These are phyloP conservation scores for Phytophthora nicotianae DNA, from an alignment of 352 stramenopile genomes.

Conservation along the genomic window DNA sequence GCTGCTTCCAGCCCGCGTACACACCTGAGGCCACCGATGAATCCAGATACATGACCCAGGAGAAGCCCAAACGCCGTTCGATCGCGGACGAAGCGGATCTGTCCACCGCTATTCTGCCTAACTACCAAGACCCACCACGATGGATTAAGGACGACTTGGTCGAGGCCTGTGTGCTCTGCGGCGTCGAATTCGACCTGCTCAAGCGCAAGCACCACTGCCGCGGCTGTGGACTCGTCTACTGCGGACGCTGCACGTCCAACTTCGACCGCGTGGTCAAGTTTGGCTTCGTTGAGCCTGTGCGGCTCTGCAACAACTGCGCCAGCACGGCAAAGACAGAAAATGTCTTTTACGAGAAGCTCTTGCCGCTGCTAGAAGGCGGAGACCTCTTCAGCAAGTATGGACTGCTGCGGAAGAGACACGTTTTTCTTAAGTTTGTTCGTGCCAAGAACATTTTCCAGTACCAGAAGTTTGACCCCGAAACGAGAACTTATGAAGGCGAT, in stretches of 20 bases:
- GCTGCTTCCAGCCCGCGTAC: slow-evolving; percentile 60
- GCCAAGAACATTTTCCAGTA: slow-evolving; percentile 77
- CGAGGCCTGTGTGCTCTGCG: slow-evolving; percentile 56
- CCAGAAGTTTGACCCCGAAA: slow-evolving; percentile 65
- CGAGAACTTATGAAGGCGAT: slow-evolving; percentile 46
- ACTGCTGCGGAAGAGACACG: slow-evolving; percentile 58
- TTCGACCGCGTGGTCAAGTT: slow-evolving; percentile 72
- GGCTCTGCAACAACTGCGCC: slow-evolving; percentile 54
- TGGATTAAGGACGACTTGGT: slow-evolving; percentile 68
- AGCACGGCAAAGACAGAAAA: slow-evolving; percentile 57
- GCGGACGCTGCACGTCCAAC: slow-evolving; percentile 46
- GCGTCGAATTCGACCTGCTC: slow-evolving; percentile 60
- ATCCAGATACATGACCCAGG: slow-evolving; percentile 45
- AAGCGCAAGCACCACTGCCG: slow-evolving; percentile 76
- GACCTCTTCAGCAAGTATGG: slow-evolving; percentile 77
- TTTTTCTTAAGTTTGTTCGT: slow-evolving; percentile 63
- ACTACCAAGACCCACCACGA: slow-evolving; percentile 53
- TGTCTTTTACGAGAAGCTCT: slow-evolving; percentile 63
- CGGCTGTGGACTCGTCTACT: slow-evolving; percentile 66
- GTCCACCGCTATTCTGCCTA: slow-evolving; percentile 31
- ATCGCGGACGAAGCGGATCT: slow-evolving; percentile 9
- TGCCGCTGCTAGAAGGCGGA: slow-evolving; percentile 65
- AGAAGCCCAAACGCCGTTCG: slow-evolving; percentile 24
- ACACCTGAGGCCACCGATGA: slow-evolving; percentile 34
- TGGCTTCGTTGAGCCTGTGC: slow-evolving; percentile 63